Conservation (phyloP, 768 basidiomycete species). For the Mycena belliarum region DNA sequence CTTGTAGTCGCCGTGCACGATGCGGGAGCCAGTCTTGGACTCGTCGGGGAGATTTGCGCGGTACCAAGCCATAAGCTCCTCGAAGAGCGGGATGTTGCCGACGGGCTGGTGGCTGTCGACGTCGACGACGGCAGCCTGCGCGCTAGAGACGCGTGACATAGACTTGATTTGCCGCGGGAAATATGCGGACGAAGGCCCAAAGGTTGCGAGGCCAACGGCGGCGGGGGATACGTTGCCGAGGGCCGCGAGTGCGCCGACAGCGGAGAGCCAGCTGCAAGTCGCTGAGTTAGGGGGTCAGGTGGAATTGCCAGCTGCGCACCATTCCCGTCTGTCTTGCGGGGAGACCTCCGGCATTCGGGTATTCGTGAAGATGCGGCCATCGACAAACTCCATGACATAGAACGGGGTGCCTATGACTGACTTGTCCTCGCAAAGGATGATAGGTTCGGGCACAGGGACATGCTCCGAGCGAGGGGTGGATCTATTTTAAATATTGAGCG, state of each 20-base stretch:
- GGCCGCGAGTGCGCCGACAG: slow-evolving; percentile 67
- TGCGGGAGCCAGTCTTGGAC: slow-evolving; percentile 68
- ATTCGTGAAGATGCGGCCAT: slow-evolving; percentile 94
- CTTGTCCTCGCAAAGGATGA: slow-evolving; percentile 78
- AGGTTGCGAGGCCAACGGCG: slow-evolving; percentile 65
- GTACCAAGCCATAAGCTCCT: slow-evolving; percentile 79
- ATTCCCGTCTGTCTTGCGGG: slow-evolving; percentile 63
- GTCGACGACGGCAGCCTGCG: slow-evolving; percentile 71
- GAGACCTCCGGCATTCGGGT: slow-evolving; percentile 70
- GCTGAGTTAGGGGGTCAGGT: not conserved
- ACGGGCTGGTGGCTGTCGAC: slow-evolving; percentile 57
- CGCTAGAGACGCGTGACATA: slow-evolving; percentile 76
- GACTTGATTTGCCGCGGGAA: slow-evolving; percentile 95
- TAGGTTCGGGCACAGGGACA: slow-evolving; percentile 86
- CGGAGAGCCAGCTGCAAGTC: slow-evolving; percentile 71
- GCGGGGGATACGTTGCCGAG: slow-evolving; percentile 66
- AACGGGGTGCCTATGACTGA: slow-evolving; percentile 85
- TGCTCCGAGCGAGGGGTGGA: slow-evolving; percentile 49
- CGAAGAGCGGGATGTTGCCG: slow-evolving; percentile 76
- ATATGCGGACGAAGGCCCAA: slow-evolving; percentile 77
- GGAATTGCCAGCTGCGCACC: slow-evolving; percentile 44
- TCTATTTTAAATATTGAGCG: no score
- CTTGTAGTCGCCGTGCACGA: slow-evolving; percentile 98
- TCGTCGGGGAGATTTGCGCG: slow-evolving; percentile 74
- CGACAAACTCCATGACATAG: slow-evolving; percentile 95